Conservation (phyloP, 306 rosid species). For the Glycine latifolia region DNA sequence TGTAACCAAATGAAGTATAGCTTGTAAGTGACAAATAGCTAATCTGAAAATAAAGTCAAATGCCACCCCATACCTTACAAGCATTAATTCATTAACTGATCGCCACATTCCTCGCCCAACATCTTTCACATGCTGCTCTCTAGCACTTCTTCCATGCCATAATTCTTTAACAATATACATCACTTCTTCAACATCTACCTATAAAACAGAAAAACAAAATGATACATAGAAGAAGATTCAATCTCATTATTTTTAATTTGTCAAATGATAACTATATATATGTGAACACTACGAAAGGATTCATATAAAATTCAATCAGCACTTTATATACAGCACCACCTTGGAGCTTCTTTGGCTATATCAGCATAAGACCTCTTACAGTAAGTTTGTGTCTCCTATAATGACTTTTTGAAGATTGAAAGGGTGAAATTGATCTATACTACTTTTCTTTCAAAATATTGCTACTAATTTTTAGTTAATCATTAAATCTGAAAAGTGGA, state of each 20-base stretch:
- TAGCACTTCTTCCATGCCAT: conserved; percentile 96
- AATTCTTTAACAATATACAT: conserved; percentile 88
- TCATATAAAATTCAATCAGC: background rate
- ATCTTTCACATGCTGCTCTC: conserved; percentile 71
- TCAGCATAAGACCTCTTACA: background rate
- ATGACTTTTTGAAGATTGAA: conserved; percentile 9
- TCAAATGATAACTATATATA: background rate
- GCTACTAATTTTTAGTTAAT: background rate
- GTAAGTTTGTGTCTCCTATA: background rate
- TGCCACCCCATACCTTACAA: conserved; percentile 71
- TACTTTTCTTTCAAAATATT: background rate
- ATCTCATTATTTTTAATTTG: background rate
- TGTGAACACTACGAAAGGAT: background rate
- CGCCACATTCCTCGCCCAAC: conserved; percentile 99
- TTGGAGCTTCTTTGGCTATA: conserved; percentile 8
- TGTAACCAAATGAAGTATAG: conserved; percentile 16
- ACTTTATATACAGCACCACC: conserved; percentile 6
- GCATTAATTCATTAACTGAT: conserved; percentile 91
- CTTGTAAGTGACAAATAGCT: conserved; percentile 39
- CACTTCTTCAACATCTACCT: conserved; percentile 98
- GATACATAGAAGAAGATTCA: conserved; percentile 1
- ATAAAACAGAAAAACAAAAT: conserved; percentile 29
- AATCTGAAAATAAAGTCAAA: conserved; percentile 10
- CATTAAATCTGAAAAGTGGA: conserved; percentile 15
- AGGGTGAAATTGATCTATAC: background rate